A percentile compares a stretch with the other conserved stretches of the same genome.
phyloP scores from a whole-genome alignment of 2,329 filamentous ascomycete genomes.

The Thelonectria discophora region DNA sequence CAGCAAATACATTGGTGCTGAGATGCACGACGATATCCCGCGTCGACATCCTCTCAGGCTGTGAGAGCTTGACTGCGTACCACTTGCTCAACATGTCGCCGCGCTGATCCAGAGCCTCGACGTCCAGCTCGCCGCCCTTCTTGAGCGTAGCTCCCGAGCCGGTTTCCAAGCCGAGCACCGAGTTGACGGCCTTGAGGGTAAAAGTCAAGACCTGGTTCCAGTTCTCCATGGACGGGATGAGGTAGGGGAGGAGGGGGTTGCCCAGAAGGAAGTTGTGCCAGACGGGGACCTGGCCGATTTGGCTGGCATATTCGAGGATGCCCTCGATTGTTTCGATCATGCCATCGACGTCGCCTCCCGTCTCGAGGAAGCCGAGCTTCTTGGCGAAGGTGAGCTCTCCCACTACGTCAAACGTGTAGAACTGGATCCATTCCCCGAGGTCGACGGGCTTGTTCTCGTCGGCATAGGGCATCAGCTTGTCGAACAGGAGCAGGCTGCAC shows the following conservation, averaged over 20 bases:
- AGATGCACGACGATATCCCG: conserved; percentile 17
- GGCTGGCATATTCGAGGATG: conserved; percentile 17
- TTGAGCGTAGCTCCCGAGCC: background rate
- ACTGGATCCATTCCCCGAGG: conserved; percentile 20
- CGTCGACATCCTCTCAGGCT: conserved; percentile 16
- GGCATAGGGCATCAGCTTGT: conserved; percentile 5
- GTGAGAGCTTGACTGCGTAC: conserved; percentile 27
- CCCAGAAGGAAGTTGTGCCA: conserved; percentile 22
- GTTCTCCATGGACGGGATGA: conserved; percentile 21
- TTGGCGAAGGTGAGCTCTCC: conserved; percentile 55
- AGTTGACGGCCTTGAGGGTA: conserved; percentile 21
- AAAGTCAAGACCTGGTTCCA: conserved; percentile 21
- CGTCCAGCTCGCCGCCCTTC: conserved; percentile 12
- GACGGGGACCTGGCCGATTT: conserved; percentile 19
- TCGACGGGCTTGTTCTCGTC: background rate
- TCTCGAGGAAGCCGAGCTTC: conserved; percentile 55
- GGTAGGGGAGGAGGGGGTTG: conserved; percentile 16
- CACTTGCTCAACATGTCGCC: conserved; percentile 21
- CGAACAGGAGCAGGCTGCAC: conserved; percentile 1
- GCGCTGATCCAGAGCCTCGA: conserved; percentile 9
- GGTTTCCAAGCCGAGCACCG: background rate
- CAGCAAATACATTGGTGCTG: conserved; percentile 43
- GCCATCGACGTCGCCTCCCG: conserved; percentile 53
- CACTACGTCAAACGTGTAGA: conserved; percentile 56
- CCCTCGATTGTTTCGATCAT: conserved; percentile 44